Evolutionary conservation across 2,329 filamentous ascomycete genomes (phyloP).

Genomic region (Alternaria gansuensis): DNA sequence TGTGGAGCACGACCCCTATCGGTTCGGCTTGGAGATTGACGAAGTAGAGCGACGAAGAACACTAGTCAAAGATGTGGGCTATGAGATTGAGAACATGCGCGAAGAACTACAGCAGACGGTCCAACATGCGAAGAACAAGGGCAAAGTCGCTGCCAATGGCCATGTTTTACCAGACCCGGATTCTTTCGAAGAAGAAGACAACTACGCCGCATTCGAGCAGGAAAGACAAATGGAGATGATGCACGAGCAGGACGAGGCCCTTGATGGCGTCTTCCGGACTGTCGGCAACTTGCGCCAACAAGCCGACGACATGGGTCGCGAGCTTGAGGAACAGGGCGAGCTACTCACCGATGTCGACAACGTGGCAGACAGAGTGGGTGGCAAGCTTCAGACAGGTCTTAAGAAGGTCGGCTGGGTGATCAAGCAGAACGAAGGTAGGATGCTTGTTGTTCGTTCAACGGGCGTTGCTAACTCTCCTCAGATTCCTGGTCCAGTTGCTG

Average conservation of each 20-base stretch:
- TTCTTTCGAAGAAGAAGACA: conserved; percentile 65
- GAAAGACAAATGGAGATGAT: conserved; percentile 91
- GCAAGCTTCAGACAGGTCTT: conserved; percentile 84
- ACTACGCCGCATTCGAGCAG: conserved; percentile 86
- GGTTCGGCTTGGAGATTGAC: conserved; percentile 82
- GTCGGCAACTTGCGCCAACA: conserved; percentile 90
- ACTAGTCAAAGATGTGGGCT: conserved; percentile 87
- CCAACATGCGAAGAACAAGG: conserved; percentile 52
- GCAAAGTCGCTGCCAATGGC: conserved; percentile 49
- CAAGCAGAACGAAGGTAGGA: conserved; percentile 83
- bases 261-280: conserved; percentile 91
- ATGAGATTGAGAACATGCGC: conserved; percentile 89
- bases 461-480: conserved; percentile 39
- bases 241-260: conserved; percentile 90
- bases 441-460: not conserved
- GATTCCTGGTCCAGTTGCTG: conserved; percentile 85
- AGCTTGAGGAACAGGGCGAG: conserved; percentile 92
- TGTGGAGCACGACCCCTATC: conserved; percentile 85
- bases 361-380: conserved; percentile 85
- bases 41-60: conserved; percentile 83
- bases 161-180: conserved; percentile 68
- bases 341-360: conserved; percentile 87
- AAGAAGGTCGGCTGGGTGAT: conserved; percentile 87
- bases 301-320: conserved; percentile 93
- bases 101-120: conserved; percentile 75